Conservation (phyloP, 371 early-diverging fungal species). For the Mortierella sp. region DNA sequence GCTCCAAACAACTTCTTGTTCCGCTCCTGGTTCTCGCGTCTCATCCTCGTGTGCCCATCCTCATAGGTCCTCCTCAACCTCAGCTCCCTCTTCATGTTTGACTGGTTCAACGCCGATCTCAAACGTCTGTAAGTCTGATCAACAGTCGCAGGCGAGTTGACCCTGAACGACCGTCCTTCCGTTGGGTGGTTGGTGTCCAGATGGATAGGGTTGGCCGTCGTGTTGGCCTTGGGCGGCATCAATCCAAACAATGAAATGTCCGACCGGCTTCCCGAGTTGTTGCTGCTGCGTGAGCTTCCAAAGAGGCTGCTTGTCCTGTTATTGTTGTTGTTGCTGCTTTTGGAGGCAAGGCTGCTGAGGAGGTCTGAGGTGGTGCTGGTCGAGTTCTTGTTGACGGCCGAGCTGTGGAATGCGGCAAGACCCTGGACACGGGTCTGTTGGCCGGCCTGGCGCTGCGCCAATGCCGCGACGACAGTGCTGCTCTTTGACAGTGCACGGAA, state of each 20-base stretch:
- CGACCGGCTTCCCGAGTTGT: not conserved
- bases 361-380: constrained; percentile 5
- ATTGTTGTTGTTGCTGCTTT: constrained; percentile 18
- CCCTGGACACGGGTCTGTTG: constrained; percentile 13
- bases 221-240: constrained; percentile 31
- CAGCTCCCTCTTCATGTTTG: constrained; percentile 55
- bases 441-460: constrained; percentile 26
- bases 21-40: constrained; percentile 52
- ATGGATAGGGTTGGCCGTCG: constrained; percentile 55
- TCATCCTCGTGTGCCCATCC: constrained; percentile 42
- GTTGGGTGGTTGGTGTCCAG: constrained; percentile 40
- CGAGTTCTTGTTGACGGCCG: constrained; percentile 14
- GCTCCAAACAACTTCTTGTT: constrained; percentile 56
- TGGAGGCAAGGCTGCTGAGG: constrained; percentile 25
- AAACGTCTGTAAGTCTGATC: constrained; percentile 48
- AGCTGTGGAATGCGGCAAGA: constrained; percentile 34
- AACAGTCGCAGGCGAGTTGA: constrained; percentile 15
- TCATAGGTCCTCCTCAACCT: constrained; percentile 47
- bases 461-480: constrained; percentile 11
- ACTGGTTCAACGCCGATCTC: constrained; percentile 39
- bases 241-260: constrained; percentile 33
- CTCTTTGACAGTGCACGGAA: constrained; percentile 42
- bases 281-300: constrained; percentile 2
- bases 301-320: constrained; percentile 15
- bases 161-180: constrained; percentile 49